Evolutionary conservation across 805 yeast genomes (phyloP), one percentile per base, ranked within the genome.

Genomic region (Wickerhamiella azymoides): DNA sequence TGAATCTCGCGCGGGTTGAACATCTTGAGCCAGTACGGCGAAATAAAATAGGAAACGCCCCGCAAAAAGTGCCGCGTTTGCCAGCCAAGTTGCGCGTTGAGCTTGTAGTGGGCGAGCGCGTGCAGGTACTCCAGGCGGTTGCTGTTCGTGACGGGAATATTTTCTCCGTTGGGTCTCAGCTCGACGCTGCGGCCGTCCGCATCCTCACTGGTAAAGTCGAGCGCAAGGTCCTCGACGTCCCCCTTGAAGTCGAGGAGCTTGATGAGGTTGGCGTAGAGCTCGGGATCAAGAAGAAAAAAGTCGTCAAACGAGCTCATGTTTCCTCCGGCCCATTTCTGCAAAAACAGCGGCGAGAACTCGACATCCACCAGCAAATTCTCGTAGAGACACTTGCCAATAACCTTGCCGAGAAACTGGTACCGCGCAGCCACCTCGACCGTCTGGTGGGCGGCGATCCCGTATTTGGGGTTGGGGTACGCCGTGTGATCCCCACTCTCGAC

Each of bases 351-450:
- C 0, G 96, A 86, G 70, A 89, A 88, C 14, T 77, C 73, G 19
- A 84, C 73, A 60, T 88, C 94, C 7, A 89, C 75, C 51, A 89
- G 66, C 3, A 86, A 79, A 44, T 77, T 77, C 46, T 84, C 94
- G 58, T 84, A 85, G 2, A 89, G 65, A 56, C 96, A 88, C 58
- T 86, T 89, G 1, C 96, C 98, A 39, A 89, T 69, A 5, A 86
- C 67, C 65, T 72, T 78, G 0, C 98, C 98, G 52, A 88, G 61
- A 54, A 88, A 88, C 54, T 43, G 70, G 70, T 35, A 72, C 55
- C 26, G 57, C 17, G 33, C 43, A 13, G 40, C 40, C 5, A 49
- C 28, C 24, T 28, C 32, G 24, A 9, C 19, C 2, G 11, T 24
- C 4, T 30, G 30, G 41, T 39, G 13, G 11, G 25, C 25, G 11